Evolutionary conservation across 768 basidiomycete species (phyloP), one percentile per base, ranked within the genome.

Genomic region (Inosperma sp.): DNA sequence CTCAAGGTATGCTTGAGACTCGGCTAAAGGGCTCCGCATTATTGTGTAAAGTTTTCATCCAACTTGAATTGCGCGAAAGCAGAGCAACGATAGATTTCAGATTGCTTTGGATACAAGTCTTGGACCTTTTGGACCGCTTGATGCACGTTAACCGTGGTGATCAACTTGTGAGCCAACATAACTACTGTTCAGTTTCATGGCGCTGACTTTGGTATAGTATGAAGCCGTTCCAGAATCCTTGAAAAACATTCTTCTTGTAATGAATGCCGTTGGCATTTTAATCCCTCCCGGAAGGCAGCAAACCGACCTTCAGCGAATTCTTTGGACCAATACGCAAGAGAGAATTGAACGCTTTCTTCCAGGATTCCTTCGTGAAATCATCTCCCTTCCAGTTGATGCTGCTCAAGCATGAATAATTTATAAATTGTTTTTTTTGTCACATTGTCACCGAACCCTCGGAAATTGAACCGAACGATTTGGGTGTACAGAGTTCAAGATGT

Each of bases 221-320:
- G 96, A 99, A 65, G 95, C 95, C 0, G 79, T 96, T 16, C 93
- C 92, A 1, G 96, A 99, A 68, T 94, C 93, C 1, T 77, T 99
- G 59, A 98, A 97, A 72, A 98, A 98, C 62, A 89, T 95, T 42
- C 71, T 99, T 13, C 78, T 98, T 41, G 95, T 99, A 42, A 94
- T 99, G 92, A 85, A 93, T 59, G 90, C 93, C 1, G 86, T 86
- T 1, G 79, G 80, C 4, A 83, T 94, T 49, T 80, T 99, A 14
- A 78, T 90, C 4, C 88, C 90, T 3, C 68, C 66, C 6, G 63
- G 69, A 34, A 77, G 82, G 51, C 56, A 66, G 36, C 80, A 83
- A 47, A 72, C 76, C 45, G 82, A 82, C 48, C 74, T 72, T 39
- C 84, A 83, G 63, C 77, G 75, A 54, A 84, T 78, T 3, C 69